A percentile compares a stretch with the other conserved stretches of the same genome.
Conservation (phyloP, 345 rosid genomes). For the Rubroshorea leprosula region DNA sequence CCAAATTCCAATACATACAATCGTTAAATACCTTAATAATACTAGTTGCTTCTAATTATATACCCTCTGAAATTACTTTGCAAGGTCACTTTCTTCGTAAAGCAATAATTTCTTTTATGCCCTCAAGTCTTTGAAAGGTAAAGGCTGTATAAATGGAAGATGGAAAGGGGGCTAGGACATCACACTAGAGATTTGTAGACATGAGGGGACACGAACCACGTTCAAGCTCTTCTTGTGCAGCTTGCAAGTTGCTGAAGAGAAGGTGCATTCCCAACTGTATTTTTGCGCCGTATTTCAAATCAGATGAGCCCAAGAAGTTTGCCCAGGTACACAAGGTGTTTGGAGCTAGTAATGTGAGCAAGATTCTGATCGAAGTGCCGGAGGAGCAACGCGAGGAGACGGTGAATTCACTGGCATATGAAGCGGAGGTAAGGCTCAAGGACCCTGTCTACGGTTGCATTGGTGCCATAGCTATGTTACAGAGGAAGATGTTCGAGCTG, state of each 20-base stretch:
- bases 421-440: conserved; percentile 82
- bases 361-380: conserved; percentile 74
- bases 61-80: neutral
- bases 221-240: conserved; percentile 85
- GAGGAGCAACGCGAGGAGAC: conserved; percentile 90
- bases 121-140: neutral
- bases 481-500: conserved; percentile 67
- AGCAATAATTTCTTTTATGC: too few species aligned
- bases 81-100: neutral
- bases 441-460: conserved; percentile 95
- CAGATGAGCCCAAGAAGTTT: conserved; percentile 64
- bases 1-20: neutral
- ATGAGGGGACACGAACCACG: conserved; percentile 70
- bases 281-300: conserved; percentile 79
- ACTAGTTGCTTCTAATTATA: too few species aligned
- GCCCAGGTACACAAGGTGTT: conserved; percentile 89
- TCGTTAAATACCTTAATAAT: too few species aligned
- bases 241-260: conserved; percentile 83
- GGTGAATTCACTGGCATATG: conserved; percentile 75
- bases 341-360: conserved; percentile 95
- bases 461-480: conserved; percentile 76
- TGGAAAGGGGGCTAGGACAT: neutral
- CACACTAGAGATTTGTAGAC: conserved; percentile 10
- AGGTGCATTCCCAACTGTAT: conserved; percentile 73
- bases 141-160: conserved; percentile 12